phyloP scores from a whole-genome alignment of 2,329 filamentous ascomycete species.

The Zasmidium angulare region DNA sequence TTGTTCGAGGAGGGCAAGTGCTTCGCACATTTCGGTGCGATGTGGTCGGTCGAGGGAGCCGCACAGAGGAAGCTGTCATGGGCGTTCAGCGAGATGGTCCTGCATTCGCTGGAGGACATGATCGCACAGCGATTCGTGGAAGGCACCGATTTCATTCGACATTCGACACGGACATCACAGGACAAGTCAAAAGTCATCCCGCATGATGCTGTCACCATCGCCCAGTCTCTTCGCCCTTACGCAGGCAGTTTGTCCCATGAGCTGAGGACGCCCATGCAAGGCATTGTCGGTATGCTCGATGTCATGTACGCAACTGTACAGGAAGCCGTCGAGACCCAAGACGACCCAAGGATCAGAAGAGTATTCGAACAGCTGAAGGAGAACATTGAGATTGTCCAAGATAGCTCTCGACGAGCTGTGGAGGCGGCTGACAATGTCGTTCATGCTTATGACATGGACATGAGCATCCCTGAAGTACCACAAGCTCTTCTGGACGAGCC shows the following conservation, averaged over 20 bases:
- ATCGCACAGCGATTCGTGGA: conserved; percentile 59
- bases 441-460: conserved; percentile 72
- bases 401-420: conserved; percentile 69
- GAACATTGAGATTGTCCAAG: conserved; percentile 71
- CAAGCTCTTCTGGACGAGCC: conserved; percentile 34
- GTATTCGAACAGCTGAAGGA: conserved; percentile 64
- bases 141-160: conserved; percentile 49
- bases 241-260: conserved; percentile 72
- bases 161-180: conserved; percentile 19
- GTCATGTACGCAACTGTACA: conserved; percentile 73
- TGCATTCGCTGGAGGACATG: conserved; percentile 68
- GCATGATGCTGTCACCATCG: conserved; percentile 56
- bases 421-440: conserved; percentile 75
- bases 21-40: conserved; percentile 69
- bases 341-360: conserved; percentile 50
- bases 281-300: conserved; percentile 73
- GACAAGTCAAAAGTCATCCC: conserved; percentile 50
- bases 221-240: conserved; percentile 68
- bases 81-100: conserved; percentile 66
- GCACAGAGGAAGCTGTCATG: conserved; percentile 58
- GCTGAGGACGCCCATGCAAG: conserved; percentile 72
- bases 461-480: conserved; percentile 68
- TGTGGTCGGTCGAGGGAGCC: conserved; percentile 67
- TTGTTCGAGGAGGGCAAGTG: conserved; percentile 65
- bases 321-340: conserved; percentile 60